These are phyloP conservation scores for Teunomyces tritomae DNA, from an alignment of 805 yeast species.

Conservation along the genomic window DNA sequence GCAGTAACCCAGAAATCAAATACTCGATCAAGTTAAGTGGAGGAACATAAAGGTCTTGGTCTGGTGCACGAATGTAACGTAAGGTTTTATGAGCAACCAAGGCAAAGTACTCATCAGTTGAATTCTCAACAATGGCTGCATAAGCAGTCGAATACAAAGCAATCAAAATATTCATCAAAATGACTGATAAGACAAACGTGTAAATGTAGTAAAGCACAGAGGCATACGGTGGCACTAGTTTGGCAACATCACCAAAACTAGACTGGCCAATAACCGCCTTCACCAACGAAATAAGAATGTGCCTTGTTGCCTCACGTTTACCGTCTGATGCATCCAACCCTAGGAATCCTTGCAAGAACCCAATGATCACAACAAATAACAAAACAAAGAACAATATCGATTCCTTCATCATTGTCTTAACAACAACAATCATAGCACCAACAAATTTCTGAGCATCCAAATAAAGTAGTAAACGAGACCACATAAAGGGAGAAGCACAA, in stretches of 20 bases:
- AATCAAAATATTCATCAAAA: conserved; percentile 76
- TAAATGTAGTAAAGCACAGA: conserved; percentile 73
- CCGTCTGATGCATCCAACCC: conserved; percentile 91
- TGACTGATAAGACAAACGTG: conserved; percentile 70
- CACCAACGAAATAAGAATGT: conserved; percentile 61
- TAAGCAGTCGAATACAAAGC: conserved; percentile 86
- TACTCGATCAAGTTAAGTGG: conserved; percentile 78
- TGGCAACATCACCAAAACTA: conserved; percentile 63
- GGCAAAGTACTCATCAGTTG: conserved; percentile 82
- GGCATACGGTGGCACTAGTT: conserved; percentile 84
- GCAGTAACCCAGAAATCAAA: conserved; percentile 26
- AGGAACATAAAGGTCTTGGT: conserved; percentile 78
- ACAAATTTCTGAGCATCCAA: conserved; percentile 79
- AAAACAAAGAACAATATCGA: conserved; percentile 79
- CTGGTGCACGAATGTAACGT: conserved; percentile 85
- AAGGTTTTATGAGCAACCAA: conserved; percentile 81
- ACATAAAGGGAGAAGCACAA: conserved; percentile 81
- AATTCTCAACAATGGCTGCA: conserved; percentile 74
- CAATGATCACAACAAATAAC: conserved; percentile 65
- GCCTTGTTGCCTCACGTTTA: conserved; percentile 65
- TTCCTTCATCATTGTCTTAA: conserved; percentile 84
- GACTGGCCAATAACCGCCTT: conserved; percentile 76
- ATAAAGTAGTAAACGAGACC: conserved; percentile 74
- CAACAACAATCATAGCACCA: conserved; percentile 85
- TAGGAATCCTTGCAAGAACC: conserved; percentile 82